Conservation (phyloP, 306 rosid species). For the Vachellia collinsii region DNA sequence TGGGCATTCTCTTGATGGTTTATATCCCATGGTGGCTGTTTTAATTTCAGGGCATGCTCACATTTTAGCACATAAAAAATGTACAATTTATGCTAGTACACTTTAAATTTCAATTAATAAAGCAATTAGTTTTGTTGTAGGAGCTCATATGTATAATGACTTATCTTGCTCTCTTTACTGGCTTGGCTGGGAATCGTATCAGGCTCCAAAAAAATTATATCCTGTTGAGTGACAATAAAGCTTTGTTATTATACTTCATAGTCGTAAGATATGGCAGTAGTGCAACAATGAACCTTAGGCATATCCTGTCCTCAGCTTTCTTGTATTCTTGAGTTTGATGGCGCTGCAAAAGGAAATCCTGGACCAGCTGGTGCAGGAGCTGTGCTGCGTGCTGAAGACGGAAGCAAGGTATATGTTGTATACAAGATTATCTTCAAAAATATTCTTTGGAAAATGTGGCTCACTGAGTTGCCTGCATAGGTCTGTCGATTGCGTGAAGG, state of each 20-base stretch:
- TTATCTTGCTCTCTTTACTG: background rate
- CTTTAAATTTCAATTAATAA: background rate
- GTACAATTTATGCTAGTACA: background rate
- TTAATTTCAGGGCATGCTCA: background rate
- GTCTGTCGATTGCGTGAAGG: slow-evolving; percentile 76
- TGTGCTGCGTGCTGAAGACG: slow-evolving; percentile 74
- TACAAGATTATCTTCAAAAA: slow-evolving; percentile 7
- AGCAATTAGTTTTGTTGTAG: background rate
- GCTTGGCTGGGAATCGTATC: background rate
- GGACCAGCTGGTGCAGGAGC: slow-evolving; percentile 96
- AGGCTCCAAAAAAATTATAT: background rate
- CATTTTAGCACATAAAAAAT: background rate
- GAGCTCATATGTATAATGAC: background rate
- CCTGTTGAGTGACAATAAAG: background rate
- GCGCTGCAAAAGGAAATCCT: slow-evolving; percentile 97
- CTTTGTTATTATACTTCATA: background rate
- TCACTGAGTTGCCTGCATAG: slow-evolving; percentile 45
- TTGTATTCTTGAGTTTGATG: slow-evolving; percentile 77
- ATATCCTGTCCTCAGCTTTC: slow-evolving; percentile 51
- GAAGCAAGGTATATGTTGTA: slow-evolving; percentile 55
- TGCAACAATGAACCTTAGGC: slow-evolving; percentile 4
- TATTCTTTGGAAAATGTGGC: slow-evolving; percentile 24
- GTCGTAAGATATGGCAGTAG: background rate
- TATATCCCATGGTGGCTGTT: slow-evolving; percentile 9
- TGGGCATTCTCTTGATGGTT: slow-evolving; percentile 4